Evolutionary conservation across 1,139 yeast species (phyloP).

Genomic region (Yarrowia galli): DNA sequence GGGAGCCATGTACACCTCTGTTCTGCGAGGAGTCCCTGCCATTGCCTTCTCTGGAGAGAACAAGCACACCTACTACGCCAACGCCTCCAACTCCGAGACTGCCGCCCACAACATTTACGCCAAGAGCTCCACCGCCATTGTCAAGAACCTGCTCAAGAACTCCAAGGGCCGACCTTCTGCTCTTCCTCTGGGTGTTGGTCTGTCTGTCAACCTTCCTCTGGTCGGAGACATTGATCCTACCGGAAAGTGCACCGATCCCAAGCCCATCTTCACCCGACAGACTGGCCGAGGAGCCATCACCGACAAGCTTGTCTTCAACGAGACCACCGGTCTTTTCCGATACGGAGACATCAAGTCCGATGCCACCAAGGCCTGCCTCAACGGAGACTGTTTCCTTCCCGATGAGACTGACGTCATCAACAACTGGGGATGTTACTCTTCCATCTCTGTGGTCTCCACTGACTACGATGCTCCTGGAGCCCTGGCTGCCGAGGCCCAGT

Average conservation of each 20-base stretch:
- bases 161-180: constrained; percentile 19
- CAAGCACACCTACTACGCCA: constrained; percentile 37
- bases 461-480: constrained; percentile 36
- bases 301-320: constrained; percentile 30
- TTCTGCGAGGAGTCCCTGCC: constrained; percentile 58
- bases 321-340: constrained; percentile 22
- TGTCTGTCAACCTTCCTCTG: constrained; percentile 26
- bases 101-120: constrained; percentile 32
- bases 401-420: constrained; percentile 32
- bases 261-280: constrained; percentile 37
- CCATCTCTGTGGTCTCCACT: constrained; percentile 14
- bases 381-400: constrained; percentile 34
- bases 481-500: constrained; percentile 30
- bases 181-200: constrained; percentile 31
- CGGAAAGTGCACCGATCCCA: constrained; percentile 33
- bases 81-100: constrained; percentile 14
- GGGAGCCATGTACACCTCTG: constrained; percentile 55
- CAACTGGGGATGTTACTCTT: constrained; percentile 33
- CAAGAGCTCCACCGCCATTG: constrained; percentile 22
- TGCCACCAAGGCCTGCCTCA: constrained; percentile 24
- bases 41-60: constrained; percentile 41
- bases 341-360: constrained; percentile 32
- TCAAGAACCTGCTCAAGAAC: constrained; percentile 33
- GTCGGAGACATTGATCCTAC: constrained; percentile 33
- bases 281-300: constrained; percentile 33